Conservation (phyloP, 148 eudicot genomes). For the Vaccinium corymbosum region DNA sequence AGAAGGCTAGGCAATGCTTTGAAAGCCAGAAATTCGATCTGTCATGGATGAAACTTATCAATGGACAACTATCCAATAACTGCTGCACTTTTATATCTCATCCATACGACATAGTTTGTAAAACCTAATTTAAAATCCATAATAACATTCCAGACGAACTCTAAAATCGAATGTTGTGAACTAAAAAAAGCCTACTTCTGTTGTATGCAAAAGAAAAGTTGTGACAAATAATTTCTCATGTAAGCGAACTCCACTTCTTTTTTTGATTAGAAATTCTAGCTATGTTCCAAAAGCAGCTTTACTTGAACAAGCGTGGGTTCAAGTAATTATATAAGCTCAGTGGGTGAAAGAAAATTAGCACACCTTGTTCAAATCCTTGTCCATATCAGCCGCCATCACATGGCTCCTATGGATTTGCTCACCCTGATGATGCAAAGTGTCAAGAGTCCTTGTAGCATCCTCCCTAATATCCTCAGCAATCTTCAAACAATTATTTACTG, state of each 20-base stretch:
- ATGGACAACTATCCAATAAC: too few relatives aligned
- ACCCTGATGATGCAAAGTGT: conserved; percentile 86
- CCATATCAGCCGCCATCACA: conserved; percentile 58
- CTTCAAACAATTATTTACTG: conserved; percentile 64
- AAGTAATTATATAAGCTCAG: background rate
- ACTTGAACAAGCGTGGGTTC: too few relatives aligned
- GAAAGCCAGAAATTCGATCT: too few relatives aligned
- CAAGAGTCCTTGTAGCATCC: conserved; percentile 69
- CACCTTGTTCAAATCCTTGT: conserved; percentile 82
- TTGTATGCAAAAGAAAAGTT: background rate
- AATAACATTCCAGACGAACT: too few relatives aligned
- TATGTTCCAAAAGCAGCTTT: background rate
- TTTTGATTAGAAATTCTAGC: background rate
- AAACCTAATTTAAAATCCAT: too few relatives aligned
- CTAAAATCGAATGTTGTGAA: too few relatives aligned
- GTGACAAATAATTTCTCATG: background rate
- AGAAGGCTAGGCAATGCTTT: too few relatives aligned
- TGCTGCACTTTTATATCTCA: too few relatives aligned
- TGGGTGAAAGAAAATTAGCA: background rate
- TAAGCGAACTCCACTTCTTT: background rate
- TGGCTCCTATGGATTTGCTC: conserved; percentile 86
- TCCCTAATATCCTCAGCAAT: conserved; percentile 82
- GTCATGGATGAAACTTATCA: too few relatives aligned
- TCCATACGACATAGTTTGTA: too few relatives aligned
- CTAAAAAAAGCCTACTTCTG: too few relatives aligned